A percentile compares a stretch with the other conserved stretches of the same genome.
Evolutionary conservation across 1,284 basidiomycete genomes (phyloP).

Genomic region (Rhodotorula glutinis): DNA sequence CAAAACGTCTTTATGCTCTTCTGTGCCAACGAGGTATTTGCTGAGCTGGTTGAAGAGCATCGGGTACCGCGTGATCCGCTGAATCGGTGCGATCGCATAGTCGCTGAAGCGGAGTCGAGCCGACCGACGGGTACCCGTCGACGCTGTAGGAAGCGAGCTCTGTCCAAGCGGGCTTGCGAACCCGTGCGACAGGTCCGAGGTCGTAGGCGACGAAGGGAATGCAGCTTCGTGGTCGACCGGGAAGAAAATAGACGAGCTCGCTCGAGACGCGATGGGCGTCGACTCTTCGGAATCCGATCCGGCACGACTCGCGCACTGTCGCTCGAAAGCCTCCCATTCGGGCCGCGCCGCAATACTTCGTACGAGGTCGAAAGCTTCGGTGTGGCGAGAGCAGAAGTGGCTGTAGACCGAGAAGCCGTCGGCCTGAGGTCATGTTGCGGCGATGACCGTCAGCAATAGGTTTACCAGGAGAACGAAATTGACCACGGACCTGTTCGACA

Average conservation of each 20-base stretch:
- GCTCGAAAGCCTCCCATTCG: slow-evolving; percentile 79
- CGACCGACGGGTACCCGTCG: not conserved
- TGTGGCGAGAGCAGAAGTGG: slow-evolving; percentile 76
- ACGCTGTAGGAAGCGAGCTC: too few relatives aligned
- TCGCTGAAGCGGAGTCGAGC: slow-evolving; percentile 42
- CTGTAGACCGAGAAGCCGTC: slow-evolving; percentile 67
- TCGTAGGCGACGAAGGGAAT: not conserved
- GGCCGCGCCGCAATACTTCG: slow-evolving; percentile 57
- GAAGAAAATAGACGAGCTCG: slow-evolving; percentile 24
- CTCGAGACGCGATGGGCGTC: slow-evolving; percentile 16
- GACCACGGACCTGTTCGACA: slow-evolving; percentile 63
- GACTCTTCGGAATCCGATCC: slow-evolving; percentile 22
- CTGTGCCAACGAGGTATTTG: slow-evolving; percentile 32
- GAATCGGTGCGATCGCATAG: slow-evolving; percentile 46
- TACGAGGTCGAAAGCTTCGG: slow-evolving; percentile 69
- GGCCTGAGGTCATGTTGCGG: too few relatives aligned
- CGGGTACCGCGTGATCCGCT: slow-evolving; percentile 45
- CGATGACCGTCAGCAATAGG: too few relatives aligned
- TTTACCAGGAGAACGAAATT: too few relatives aligned
- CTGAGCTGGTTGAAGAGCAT: slow-evolving; percentile 42
- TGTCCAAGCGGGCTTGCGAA: slow-evolving; percentile 1
- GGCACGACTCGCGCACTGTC: slow-evolving; percentile 55
- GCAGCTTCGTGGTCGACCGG: not conserved
- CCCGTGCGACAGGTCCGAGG: not conserved
- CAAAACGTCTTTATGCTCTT: not conserved